These are phyloP conservation scores for Mucor circinelloides DNA, from an alignment of 371 early-diverging fungal genomes.

Conservation along the genomic window DNA sequence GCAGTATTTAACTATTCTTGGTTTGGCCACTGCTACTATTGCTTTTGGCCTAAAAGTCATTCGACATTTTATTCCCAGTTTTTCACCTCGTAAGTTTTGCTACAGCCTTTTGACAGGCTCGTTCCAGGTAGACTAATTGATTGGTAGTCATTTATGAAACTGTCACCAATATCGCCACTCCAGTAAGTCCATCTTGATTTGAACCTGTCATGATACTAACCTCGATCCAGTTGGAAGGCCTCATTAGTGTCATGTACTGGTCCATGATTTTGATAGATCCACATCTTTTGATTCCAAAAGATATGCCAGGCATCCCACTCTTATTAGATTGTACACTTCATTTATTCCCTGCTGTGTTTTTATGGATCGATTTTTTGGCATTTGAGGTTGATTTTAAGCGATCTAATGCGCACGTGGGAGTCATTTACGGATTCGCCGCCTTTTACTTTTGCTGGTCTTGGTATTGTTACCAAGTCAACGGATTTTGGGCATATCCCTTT, in stretches of 20 bases:
- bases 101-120: background rate
- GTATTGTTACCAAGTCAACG: constrained; percentile 38
- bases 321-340: constrained; percentile 42
- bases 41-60: constrained; percentile 19
- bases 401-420: constrained; percentile 31
- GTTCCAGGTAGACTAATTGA: background rate
- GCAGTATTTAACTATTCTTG: constrained; percentile 19
- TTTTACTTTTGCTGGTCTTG: constrained; percentile 45
- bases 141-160: constrained; percentile 25
- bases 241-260: constrained; percentile 48
- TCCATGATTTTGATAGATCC: constrained; percentile 41
- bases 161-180: constrained; percentile 37
- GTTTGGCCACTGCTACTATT: constrained; percentile 19
- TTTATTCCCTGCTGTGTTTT: constrained; percentile 43
- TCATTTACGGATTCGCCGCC: constrained; percentile 32
- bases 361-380: constrained; percentile 48
- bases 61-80: constrained; percentile 20
- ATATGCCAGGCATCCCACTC: constrained; percentile 35
- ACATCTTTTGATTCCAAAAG: constrained; percentile 33
- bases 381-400: constrained; percentile 43
- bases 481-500: constrained; percentile 51
- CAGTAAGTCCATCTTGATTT: constrained; percentile 24
- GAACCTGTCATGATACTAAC: background rate
- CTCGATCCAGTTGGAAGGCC: constrained; percentile 38
- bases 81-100: constrained; percentile 17